A percentile compares a stretch with the other conserved stretches of the same genome.
phyloP scores from a whole-genome alignment of 345 rosid genomes.

The Aquilaria malaccensis region DNA sequence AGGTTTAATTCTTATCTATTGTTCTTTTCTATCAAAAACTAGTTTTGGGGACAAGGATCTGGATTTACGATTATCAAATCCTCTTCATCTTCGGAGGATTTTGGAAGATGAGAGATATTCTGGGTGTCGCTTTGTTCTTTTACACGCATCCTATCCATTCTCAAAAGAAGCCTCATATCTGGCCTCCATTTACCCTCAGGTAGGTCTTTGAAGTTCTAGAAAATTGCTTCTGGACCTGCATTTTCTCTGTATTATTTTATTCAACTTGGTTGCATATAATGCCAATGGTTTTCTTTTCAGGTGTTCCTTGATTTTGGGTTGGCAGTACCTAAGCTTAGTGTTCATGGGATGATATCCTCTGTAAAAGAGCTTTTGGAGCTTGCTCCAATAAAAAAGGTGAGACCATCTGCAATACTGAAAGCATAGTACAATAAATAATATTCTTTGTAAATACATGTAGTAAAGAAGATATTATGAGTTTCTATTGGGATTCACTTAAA shows the following conservation, averaged over 20 bases:
- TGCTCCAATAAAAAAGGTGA: conserved; percentile 84
- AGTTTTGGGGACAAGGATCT: conserved; percentile 94
- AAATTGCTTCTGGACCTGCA: too few species aligned
- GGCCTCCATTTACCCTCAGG: conserved; percentile 86
- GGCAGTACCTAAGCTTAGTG: conserved; percentile 87
- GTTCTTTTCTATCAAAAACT: conserved; percentile 9
- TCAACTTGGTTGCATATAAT: conserved; percentile 9
- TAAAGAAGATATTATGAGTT: not conserved
- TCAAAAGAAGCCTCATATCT: conserved; percentile 89
- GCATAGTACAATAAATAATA: not conserved
- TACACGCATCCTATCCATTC: conserved; percentile 96
- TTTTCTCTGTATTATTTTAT: not conserved
- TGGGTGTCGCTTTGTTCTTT: conserved; percentile 61
- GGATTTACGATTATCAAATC: conserved; percentile 84
- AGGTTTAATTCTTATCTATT: conserved; percentile 3
- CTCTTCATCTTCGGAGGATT: conserved; percentile 69
- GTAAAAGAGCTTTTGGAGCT: conserved; percentile 86
- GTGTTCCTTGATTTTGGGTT: conserved; percentile 95
- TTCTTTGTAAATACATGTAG: not conserved
- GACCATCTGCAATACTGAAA: not conserved
- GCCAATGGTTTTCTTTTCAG: conserved; percentile 29
- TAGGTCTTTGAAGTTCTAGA: conserved; percentile 7
- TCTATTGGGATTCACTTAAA: conserved; percentile 1
- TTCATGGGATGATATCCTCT: conserved; percentile 80
- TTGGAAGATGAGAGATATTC: conserved; percentile 80